These are phyloP conservation scores for Lachancea lanzarotensis DNA, from an alignment of 805 yeast genomes.

Conservation along the genomic window DNA sequence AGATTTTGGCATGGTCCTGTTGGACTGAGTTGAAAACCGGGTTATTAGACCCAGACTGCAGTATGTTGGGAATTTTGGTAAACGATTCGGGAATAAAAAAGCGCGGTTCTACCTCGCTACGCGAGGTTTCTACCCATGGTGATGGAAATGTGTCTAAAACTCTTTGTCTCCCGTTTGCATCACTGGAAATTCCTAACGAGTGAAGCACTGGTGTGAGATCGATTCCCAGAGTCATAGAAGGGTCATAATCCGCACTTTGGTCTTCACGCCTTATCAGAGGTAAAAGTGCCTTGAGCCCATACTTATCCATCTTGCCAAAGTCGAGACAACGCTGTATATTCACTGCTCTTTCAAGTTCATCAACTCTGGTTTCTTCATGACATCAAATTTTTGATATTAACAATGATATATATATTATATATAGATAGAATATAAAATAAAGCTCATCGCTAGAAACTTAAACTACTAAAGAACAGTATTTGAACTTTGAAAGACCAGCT, in stretches of 20 bases:
- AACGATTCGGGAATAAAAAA: constrained; percentile 59
- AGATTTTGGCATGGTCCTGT: constrained; percentile 41
- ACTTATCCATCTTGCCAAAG: constrained; percentile 21
- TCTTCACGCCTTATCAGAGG: constrained; percentile 30
- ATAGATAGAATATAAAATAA: neutral
- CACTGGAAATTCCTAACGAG: constrained; percentile 24
- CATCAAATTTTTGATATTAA: neutral
- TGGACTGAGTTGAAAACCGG: constrained; percentile 32
- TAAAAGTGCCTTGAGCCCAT: constrained; percentile 29
- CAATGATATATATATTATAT: neutral
- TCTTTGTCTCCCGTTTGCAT: constrained; percentile 15
- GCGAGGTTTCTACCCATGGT: constrained; percentile 92
- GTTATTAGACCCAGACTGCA: constrained; percentile 26
- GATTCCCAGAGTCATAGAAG: constrained; percentile 32
- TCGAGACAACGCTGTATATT: too few species aligned
- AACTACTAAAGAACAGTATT: neutral
- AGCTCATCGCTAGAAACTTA: neutral
- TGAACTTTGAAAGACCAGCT: too few species aligned
- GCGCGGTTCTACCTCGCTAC: constrained; percentile 84
- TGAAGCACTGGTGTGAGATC: constrained; percentile 31
- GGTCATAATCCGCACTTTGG: constrained; percentile 20
- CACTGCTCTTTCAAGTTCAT: neutral
- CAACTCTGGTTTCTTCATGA: neutral
- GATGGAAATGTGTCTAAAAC: constrained; percentile 59
- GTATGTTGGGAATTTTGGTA: constrained; percentile 32